Base-by-base conservation (phyloP, 495 filamentous ascomycete species). In the Talaromyces proteolyticus region DNA sequence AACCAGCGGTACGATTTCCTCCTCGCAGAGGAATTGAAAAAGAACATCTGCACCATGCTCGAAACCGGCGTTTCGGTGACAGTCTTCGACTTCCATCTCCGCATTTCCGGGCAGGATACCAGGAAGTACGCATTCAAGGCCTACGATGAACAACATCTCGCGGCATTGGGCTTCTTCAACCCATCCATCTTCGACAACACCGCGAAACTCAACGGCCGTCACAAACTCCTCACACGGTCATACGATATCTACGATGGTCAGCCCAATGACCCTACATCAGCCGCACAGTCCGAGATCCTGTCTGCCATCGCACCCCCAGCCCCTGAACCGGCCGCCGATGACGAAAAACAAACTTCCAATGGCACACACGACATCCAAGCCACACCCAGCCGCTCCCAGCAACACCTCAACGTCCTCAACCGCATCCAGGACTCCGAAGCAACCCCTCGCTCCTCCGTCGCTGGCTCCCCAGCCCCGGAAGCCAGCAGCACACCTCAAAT, bases 1-100 rank as follows among this genome's bases (percentile, higher is more conserved):
- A 83, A 82, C 67, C 82, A 90, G 20, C 76, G 93, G 34, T 92
- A 96, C 57, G 93, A 98, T 60, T 97, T 91, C 55, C 66, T 98
- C 36, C 70, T 97, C 11, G 93, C 91, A 0, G 93, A 98, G 62
- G 94, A 98, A 69, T 70, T 97, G 40, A 98, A 98, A 67, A 86
- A 81, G 57, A 94, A 88, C 53, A 81, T 86, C 58, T 91, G 88
- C 61, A 93, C 89, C 0, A 81, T 96, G 77, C 84, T 85, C 14
- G 90, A 95, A 64, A 80, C 79, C 10, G 86, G 89, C 49, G 83
- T 97, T 42, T 85, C 81, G 26, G 87, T 92, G 2, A 85, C 91
- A 62, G 73, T 83, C 17, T 86, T 75, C 64, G 84, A 93, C 56
- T 96, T 97, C 62, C 88, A 96, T 62, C 77, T 98, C 11, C 84